These are phyloP conservation scores for Monilinia aucupariae DNA, from an alignment of 2,329 filamentous ascomycete genomes.

Conservation along the genomic window DNA sequence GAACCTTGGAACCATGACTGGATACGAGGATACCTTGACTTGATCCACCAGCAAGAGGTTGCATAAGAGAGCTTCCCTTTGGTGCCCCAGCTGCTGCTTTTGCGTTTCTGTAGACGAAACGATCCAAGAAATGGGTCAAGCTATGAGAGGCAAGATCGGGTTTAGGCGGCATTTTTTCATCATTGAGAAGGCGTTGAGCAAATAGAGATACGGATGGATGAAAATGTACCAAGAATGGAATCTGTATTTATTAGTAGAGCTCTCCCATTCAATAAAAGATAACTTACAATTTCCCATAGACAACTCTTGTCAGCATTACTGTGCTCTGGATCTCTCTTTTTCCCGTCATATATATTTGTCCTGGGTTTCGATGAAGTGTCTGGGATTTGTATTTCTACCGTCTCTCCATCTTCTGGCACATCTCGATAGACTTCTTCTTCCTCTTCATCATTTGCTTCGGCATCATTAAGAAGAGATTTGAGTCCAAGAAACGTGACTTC, in stretches of 20 bases:
- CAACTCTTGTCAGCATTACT: slow-evolving; percentile 91
- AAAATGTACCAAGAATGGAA: slow-evolving; percentile 73
- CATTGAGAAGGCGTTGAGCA: slow-evolving; percentile 64
- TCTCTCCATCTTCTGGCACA: slow-evolving; percentile 50
- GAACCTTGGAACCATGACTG: slow-evolving; percentile 40
- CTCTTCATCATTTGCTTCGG: slow-evolving; percentile 71
- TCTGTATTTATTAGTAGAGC: slow-evolving; percentile 28
- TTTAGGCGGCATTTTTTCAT: slow-evolving; percentile 71
- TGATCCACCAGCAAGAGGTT: slow-evolving; percentile 68
- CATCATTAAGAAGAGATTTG: slow-evolving; percentile 69
- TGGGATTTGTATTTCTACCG: slow-evolving; percentile 16
- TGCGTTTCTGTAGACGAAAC: slow-evolving; percentile 95
- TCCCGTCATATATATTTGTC: slow-evolving; percentile 64
- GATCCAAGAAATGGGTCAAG: slow-evolving; percentile 91
- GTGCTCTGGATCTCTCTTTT: slow-evolving; percentile 86
- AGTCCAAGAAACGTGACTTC: slow-evolving; percentile 75
- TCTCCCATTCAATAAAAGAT: not conserved
- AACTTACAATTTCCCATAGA: slow-evolving; percentile 78
- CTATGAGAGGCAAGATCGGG: slow-evolving; percentile 87
- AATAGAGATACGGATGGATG: slow-evolving; percentile 90
- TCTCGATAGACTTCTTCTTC: slow-evolving; percentile 53
- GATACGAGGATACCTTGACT: slow-evolving; percentile 56
- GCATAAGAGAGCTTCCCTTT: slow-evolving; percentile 91
- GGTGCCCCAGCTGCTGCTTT: slow-evolving; percentile 59
- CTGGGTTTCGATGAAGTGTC: slow-evolving; percentile 12